Conservation (phyloP, 2,329 filamentous ascomycete genomes). For the Epichloe amarillans region DNA sequence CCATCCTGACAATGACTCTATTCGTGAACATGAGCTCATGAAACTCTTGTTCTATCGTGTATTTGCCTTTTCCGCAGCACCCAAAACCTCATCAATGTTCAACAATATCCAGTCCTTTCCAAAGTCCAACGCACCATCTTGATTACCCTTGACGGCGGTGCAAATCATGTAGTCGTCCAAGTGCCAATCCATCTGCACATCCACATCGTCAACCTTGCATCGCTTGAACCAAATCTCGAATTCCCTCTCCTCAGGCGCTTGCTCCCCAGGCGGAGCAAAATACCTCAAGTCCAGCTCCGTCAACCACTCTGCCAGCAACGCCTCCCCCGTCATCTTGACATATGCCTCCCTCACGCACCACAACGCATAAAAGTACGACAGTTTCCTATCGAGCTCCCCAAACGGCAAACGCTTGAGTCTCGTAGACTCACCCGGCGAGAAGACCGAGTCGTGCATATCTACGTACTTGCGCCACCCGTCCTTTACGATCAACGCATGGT, state of each 20-base stretch:
- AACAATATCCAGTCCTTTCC: conserved; percentile 14
- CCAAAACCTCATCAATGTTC: conserved; percentile 31
- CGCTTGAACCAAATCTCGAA: conserved; percentile 21
- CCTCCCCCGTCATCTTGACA: conserved; percentile 72
- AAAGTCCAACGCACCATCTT: conserved; percentile 27
- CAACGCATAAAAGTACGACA: conserved; percentile 61
- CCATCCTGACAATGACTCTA: not conserved
- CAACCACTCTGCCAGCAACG: conserved; percentile 61
- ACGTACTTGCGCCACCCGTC: conserved; percentile 56
- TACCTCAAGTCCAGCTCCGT: conserved; percentile 53
- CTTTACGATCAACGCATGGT: conserved; percentile 39
- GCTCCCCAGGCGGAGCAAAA: conserved; percentile 41
- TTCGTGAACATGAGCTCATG: not conserved
- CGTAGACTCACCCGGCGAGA: conserved; percentile 46
- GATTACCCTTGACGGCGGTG: conserved; percentile 31
- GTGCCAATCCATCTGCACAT: conserved; percentile 23
- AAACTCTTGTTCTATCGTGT: not conserved
- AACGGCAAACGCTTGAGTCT: conserved; percentile 41
- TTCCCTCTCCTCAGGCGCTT: conserved; percentile 4
- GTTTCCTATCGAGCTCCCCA: conserved; percentile 23
- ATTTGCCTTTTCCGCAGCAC: conserved; percentile 25
- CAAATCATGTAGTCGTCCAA: conserved; percentile 42
- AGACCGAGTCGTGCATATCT: conserved; percentile 59
- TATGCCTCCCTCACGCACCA: conserved; percentile 74
- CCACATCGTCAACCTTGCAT: conserved; percentile 18